Percentiles rank a stretch among this genome's conserved stretches.
These are phyloP conservation scores for Pseudogymnoascus sp. DNA, from an alignment of 2,329 filamentous ascomycete genomes.

Conservation along the genomic window DNA sequence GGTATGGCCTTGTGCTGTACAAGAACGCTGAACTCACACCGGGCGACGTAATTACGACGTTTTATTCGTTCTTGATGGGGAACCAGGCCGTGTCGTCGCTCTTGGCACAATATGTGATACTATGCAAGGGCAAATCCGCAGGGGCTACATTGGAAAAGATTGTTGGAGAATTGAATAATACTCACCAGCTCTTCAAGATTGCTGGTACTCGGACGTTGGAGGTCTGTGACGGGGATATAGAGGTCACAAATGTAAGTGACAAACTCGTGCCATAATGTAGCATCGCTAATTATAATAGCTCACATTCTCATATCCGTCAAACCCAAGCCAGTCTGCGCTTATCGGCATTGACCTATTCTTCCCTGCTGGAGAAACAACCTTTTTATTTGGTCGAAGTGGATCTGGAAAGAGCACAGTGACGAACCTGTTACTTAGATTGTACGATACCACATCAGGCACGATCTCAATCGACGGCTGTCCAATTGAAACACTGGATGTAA, in stretches of 20 bases:
- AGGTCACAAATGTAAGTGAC: slow-evolving; percentile 54
- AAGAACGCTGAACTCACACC: slow-evolving; percentile 42
- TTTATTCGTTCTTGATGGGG: slow-evolving; percentile 72
- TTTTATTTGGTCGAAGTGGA: slow-evolving; percentile 77
- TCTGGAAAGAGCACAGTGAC: slow-evolving; percentile 88
- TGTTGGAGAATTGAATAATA: slow-evolving; percentile 28
- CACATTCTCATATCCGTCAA: slow-evolving; percentile 74
- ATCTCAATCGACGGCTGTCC: slow-evolving; percentile 61
- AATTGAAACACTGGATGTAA: slow-evolving; percentile 52
- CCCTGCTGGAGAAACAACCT: slow-evolving; percentile 62
- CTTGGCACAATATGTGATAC: slow-evolving; percentile 65
- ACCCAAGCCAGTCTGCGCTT: slow-evolving; percentile 52
- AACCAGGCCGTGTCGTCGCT: slow-evolving; percentile 68
- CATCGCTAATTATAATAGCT: slow-evolving; percentile 42
- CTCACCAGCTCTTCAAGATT: slow-evolving; percentile 24
- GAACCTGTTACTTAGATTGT: slow-evolving; percentile 72
- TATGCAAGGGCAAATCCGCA: slow-evolving; percentile 73
- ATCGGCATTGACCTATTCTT: slow-evolving; percentile 59
- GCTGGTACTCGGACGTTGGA: slow-evolving; percentile 29
- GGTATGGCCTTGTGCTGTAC: slow-evolving; percentile 71
- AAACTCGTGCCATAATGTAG: not conserved
- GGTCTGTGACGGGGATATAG: slow-evolving; percentile 57
- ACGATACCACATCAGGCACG: slow-evolving; percentile 55
- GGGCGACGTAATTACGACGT: slow-evolving; percentile 69
- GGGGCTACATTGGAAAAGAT: slow-evolving; percentile 52